phyloP scores from a whole-genome alignment of 495 filamentous ascomycete genomes.

The Xanthoparmelia taractica region DNA sequence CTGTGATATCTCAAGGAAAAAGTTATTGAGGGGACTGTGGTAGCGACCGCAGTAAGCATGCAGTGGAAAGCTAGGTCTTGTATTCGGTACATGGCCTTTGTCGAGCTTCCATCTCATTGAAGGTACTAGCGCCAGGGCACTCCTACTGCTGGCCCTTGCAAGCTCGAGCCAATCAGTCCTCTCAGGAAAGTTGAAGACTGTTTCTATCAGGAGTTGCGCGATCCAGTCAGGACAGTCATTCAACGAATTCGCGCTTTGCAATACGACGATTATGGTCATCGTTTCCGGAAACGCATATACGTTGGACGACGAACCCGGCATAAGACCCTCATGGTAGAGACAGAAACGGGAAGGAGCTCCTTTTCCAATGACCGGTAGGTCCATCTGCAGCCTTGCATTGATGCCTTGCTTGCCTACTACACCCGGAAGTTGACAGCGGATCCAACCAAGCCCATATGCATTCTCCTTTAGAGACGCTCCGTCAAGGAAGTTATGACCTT shows the following conservation, averaged over 20 bases:
- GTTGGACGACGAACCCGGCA: slow-evolving; percentile 18
- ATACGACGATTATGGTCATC: slow-evolving; percentile 25
- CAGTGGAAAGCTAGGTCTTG: slow-evolving; percentile 3
- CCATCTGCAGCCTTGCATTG: slow-evolving; percentile 6
- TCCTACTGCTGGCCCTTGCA: background rate
- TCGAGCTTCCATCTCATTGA: background rate
- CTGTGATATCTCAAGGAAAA: background rate
- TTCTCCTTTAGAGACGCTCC: slow-evolving; percentile 8
- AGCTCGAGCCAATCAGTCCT: slow-evolving; percentile 14
- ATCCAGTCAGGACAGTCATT: slow-evolving; percentile 31
- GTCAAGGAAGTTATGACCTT: slow-evolving; percentile 8
- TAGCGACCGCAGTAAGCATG: slow-evolving; percentile 5
- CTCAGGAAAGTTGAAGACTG: slow-evolving; percentile 20
- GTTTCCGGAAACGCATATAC: slow-evolving; percentile 28
- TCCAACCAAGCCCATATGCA: slow-evolving; percentile 18
- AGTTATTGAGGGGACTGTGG: background rate
- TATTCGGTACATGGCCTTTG: background rate
- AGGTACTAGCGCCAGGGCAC: slow-evolving; percentile 1
- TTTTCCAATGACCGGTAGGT: slow-evolving; percentile 21
- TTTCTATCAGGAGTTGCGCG: slow-evolving; percentile 23
- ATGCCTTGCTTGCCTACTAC: slow-evolving; percentile 10
- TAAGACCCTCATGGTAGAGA: slow-evolving; percentile 28
- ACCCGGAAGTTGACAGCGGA: slow-evolving; percentile 13
- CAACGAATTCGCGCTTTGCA: slow-evolving; percentile 25
- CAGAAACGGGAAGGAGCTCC: slow-evolving; percentile 13